Conservation (phyloP, 805 yeast genomes). For the Candida nanaspora region DNA sequence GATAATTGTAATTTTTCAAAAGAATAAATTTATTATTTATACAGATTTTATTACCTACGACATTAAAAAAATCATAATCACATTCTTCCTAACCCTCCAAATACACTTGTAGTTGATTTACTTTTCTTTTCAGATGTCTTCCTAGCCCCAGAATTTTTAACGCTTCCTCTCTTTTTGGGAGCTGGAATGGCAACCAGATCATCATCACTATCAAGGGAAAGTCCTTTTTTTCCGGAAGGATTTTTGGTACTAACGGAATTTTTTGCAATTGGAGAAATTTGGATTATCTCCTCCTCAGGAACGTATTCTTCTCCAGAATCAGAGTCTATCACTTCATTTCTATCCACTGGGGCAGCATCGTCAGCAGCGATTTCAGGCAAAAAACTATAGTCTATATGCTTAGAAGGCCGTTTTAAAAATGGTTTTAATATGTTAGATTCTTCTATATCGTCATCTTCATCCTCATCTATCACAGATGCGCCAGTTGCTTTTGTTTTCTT, state of each 20-base stretch:
- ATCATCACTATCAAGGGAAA: background rate
- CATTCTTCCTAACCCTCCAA: background rate
- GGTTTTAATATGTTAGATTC: background rate
- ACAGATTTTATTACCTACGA: no score
- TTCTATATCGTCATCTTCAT: background rate
- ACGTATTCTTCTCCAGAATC: constrained; percentile 7
- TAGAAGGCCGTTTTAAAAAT: background rate
- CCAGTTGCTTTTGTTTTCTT: background rate
- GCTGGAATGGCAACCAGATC: background rate
- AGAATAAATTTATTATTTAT: no score
- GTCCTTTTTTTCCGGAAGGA: background rate
- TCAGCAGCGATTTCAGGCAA: no score
- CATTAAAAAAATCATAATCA: no score
- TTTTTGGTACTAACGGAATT: no score
- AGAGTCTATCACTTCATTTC: constrained; percentile 5
- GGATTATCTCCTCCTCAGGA: background rate
- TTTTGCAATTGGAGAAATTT: no score
- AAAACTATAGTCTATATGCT: no score
- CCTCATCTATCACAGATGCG: background rate
- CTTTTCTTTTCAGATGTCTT: background rate
- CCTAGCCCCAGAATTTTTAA: no score
- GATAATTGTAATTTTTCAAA: background rate
- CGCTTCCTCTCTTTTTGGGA: no score
- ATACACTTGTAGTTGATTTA: background rate
- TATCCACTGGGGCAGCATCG: background rate